A percentile compares a stretch with the other conserved stretches of the same genome.
Evolutionary conservation across 176 grass and related monocot species (phyloP).

Genomic region (Juncus effusus): DNA sequence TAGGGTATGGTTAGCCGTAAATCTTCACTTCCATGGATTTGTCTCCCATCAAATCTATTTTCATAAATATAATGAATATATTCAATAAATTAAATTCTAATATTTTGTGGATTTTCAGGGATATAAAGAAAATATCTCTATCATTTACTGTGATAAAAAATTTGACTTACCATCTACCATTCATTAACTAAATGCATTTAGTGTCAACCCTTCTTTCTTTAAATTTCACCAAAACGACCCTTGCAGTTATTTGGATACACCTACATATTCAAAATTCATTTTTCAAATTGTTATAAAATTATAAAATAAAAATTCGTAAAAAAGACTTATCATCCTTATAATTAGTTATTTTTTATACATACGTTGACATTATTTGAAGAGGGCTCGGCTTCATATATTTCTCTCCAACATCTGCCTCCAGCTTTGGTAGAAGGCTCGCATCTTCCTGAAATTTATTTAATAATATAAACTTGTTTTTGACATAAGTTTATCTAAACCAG

Average conservation of each 20-base stretch:
- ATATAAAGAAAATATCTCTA: neutral
- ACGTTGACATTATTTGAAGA: slow-evolving; percentile 84
- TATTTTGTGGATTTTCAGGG: neutral
- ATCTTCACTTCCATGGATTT: slow-evolving; percentile 70
- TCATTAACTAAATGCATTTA: slow-evolving; percentile 82
- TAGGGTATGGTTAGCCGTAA: slow-evolving; percentile 71
- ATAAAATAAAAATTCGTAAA: slow-evolving; percentile 4
- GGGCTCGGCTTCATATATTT: slow-evolving; percentile 70
- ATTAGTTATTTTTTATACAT: slow-evolving; percentile 17
- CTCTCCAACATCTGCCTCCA: slow-evolving; percentile 79
- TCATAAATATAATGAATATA: neutral
- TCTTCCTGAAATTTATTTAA: slow-evolving; percentile 49
- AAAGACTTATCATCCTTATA: slow-evolving; percentile 7
- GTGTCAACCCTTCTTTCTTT: slow-evolving; percentile 74
- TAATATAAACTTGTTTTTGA: slow-evolving; percentile 11
- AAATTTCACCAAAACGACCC: slow-evolving; percentile 94
- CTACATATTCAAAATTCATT: slow-evolving; percentile 38
- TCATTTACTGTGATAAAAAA: neutral
- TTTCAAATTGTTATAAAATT: neutral
- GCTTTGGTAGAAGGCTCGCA: slow-evolving; percentile 74
- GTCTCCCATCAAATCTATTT: slow-evolving; percentile 74
- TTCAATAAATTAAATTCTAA: neutral
- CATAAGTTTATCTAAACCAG: slow-evolving; percentile 1
- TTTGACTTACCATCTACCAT: slow-evolving; percentile 79
- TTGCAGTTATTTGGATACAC: slow-evolving; percentile 85